Percentiles rank a stretch among this genome's conserved stretches.
These are phyloP conservation scores for Silene conica DNA, from an alignment of 148 eudicot genomes.

Conservation along the genomic window DNA sequence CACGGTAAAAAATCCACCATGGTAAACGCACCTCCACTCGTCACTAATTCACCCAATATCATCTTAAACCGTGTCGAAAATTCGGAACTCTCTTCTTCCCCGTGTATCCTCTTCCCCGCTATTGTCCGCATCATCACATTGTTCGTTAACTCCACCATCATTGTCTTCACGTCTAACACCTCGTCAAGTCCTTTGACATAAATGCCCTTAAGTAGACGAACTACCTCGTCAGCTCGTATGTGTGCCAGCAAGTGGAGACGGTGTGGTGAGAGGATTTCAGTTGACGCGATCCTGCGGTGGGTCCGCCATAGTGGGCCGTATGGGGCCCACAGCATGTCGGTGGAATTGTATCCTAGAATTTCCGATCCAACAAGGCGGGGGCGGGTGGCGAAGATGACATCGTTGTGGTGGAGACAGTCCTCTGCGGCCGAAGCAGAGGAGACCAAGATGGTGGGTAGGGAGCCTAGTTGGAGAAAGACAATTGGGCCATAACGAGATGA, in stretches of 20 bases:
- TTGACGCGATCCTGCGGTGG: constrained; percentile 38
- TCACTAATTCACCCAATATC: constrained; percentile 3
- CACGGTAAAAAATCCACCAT: constrained; percentile 18
- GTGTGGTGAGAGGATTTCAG: constrained; percentile 44
- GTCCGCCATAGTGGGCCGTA: constrained; percentile 57
- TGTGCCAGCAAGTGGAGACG: constrained; percentile 29
- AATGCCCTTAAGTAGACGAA: constrained; percentile 13
- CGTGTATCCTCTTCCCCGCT: constrained; percentile 24
- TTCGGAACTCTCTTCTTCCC: background rate
- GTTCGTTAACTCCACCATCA: constrained; percentile 21
- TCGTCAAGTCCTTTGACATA: background rate
- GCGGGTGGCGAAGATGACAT: constrained; percentile 45
- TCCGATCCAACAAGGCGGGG: constrained; percentile 3
- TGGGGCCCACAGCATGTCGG: constrained; percentile 26
- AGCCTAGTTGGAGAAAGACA: constrained; percentile 37
- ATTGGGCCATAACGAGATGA: constrained; percentile 35
- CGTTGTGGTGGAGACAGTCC: constrained; percentile 50
- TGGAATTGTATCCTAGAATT: no score
- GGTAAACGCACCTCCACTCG: constrained; percentile 5
- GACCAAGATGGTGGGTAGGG: constrained; percentile 39
- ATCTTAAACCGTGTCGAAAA: constrained; percentile 14
- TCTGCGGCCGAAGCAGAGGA: constrained; percentile 42
- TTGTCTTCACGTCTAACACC: constrained; percentile 10
- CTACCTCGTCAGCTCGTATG: constrained; percentile 35
- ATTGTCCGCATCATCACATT: constrained; percentile 30